Conservation (phyloP, 768 basidiomycete genomes). For the Goffeauzyma gilvescens region DNA sequence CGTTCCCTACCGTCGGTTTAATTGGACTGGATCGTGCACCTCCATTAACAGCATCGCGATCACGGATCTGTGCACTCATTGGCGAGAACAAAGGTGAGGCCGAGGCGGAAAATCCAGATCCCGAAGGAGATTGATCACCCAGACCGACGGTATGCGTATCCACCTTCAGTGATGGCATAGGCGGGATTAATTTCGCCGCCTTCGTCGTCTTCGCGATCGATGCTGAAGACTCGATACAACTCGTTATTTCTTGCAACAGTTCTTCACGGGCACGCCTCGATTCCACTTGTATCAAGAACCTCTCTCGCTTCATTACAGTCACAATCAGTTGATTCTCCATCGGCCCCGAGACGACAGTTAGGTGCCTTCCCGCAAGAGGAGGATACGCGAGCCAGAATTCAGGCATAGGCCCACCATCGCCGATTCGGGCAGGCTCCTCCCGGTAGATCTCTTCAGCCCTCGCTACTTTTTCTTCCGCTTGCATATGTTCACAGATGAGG, state of each 20-base stretch:
- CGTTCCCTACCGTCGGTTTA: no score
- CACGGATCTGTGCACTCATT: no score
- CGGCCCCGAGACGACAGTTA: slow-evolving; percentile 39
- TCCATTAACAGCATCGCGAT: no score
- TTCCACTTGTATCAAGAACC: slow-evolving; percentile 46
- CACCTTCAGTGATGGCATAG: no score
- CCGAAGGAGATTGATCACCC: no score
- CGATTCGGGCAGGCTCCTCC: slow-evolving; percentile 33
- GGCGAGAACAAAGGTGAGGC: no score
- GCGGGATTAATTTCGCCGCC: no score
- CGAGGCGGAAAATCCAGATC: no score
- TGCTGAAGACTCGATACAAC: slow-evolving; percentile 77
- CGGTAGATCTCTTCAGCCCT: slow-evolving; percentile 23
- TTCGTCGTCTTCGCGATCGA: no score
- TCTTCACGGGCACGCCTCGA: slow-evolving; percentile 44
- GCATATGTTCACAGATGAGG: slow-evolving; percentile 70
- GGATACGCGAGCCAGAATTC: slow-evolving; percentile 92
- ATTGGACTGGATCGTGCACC: no score
- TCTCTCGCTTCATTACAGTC: slow-evolving; percentile 74
- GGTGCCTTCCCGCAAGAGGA: slow-evolving; percentile 81
- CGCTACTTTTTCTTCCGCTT: slow-evolving; percentile 41
- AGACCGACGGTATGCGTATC: no score
- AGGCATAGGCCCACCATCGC: slow-evolving; percentile 38
- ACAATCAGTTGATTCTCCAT: slow-evolving; percentile 57
- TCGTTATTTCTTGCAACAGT: slow-evolving; percentile 51